These are phyloP conservation scores for Thielaviopsis ethacetica DNA, from an alignment of 2,329 filamentous ascomycete genomes.

Conservation along the genomic window DNA sequence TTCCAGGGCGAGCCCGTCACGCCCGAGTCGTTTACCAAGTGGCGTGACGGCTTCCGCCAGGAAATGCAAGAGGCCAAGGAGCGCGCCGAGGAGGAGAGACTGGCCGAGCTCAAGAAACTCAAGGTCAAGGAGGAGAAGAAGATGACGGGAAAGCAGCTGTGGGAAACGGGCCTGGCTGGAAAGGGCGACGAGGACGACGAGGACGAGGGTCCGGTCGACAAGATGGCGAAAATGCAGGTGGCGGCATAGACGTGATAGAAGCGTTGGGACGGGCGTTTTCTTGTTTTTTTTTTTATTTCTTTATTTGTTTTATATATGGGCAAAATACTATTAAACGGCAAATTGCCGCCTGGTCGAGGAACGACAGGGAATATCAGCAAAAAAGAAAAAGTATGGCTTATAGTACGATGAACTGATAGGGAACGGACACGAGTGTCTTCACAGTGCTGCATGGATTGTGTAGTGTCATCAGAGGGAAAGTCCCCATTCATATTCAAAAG, in stretches of 20 bases:
- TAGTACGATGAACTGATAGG: no score
- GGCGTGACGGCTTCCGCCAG: constrained; percentile 59
- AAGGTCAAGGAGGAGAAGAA: constrained; percentile 50
- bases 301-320: constrained; percentile 8
- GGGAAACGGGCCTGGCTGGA: constrained; percentile 56
- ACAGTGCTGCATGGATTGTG: no score
- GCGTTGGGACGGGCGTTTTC: background rate
- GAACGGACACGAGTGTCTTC: no score
- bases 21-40: constrained; percentile 67
- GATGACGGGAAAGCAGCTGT: constrained; percentile 59
- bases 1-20: constrained; percentile 86
- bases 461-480: background rate
- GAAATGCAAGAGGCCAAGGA: constrained; percentile 65
- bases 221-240: constrained; percentile 57
- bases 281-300: constrained; percentile 3
- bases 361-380: no score
- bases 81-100: constrained; percentile 56
- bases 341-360: background rate
- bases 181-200: constrained; percentile 52
- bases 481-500: background rate
- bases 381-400: no score
- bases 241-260: constrained; percentile 23
- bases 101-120: constrained; percentile 69
- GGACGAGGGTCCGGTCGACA: constrained; percentile 42
- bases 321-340: background rate